Evolutionary conservation across 192 early-diverging fungal species (phyloP), one percentile per base, ranked within the genome.

Genomic region (Linnemannia hyalina): DNA sequence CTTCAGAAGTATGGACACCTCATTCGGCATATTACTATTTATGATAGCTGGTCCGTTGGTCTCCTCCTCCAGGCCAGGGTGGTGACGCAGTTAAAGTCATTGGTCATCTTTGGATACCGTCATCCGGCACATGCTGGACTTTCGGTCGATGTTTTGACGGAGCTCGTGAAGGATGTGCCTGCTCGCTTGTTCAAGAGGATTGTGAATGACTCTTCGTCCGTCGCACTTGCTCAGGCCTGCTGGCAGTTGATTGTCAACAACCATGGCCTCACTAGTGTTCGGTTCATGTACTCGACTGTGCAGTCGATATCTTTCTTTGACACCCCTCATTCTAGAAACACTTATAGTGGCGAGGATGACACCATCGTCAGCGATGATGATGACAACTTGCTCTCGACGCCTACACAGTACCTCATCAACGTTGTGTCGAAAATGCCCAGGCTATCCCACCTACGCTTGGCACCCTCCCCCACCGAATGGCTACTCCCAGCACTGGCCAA

Each of bases 221-320:
- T 63, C 9, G 60, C 29, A 4, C 60, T 63, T n/a, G 26, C 26
- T 32, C 60, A 29, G 0, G 26, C 60, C n/a, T 63, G 60, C 26
- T 63, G 60, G 60, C 60, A 63, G 60, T 63, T 63, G 60, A 63
- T 63, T 63, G 26, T n/a, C 23, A 57, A 63, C 10, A 63, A 63
- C 60, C 60, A 26, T 9, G 2, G 22, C 8, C 60, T 63, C 60
- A 63, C 60, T 6, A 63, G 60, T 32, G 11, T 29, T 13, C 0
- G 2, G 26, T 63, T 63, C 8, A 63, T 29, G 60, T 63, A 6
- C 8, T n/a, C 1, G 1, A 29, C 26, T 63, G 10, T 0, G 26
- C 10, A 29, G 9, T 11, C 26, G 7, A 29, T 63, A 26, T 29
- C 57, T n/a, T 10, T 26, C 26, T 63, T 63, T 29, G 23, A 29